These are phyloP conservation scores for Arabidopsis lyrata DNA, from an alignment of 441 rosid species.

Conservation along the genomic window DNA sequence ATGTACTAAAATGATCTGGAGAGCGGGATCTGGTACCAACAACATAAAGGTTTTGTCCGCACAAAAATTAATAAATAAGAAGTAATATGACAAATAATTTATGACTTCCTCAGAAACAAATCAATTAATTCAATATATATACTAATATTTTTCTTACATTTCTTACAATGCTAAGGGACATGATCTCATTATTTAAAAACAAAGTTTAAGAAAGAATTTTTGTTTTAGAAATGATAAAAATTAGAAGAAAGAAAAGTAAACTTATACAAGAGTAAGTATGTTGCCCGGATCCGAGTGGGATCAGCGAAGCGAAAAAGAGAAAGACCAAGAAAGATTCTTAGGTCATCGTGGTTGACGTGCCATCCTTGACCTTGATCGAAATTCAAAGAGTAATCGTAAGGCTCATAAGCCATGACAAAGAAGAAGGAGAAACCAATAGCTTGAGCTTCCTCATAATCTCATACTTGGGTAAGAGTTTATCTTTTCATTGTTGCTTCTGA, in stretches of 20 bases:
- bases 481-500: no score
- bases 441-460: slow-evolving; percentile 38
- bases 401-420: slow-evolving; percentile 39
- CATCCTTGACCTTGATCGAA: slow-evolving; percentile 45
- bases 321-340: slow-evolving; percentile 42
- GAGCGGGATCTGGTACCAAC: no score
- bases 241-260: neutral
- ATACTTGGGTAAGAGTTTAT: slow-evolving; percentile 31
- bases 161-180: neutral
- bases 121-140: no score
- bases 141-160: neutral
- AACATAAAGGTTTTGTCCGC: no score
- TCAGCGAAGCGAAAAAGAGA: slow-evolving; percentile 47
- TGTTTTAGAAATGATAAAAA: neutral
- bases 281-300: slow-evolving; percentile 31
- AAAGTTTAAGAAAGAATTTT: no score
- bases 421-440: slow-evolving; percentile 30
- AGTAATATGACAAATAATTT: no score
- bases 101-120: no score
- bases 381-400: slow-evolving; percentile 41
- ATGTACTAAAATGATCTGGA: no score
- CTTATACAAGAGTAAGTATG: slow-evolving; percentile 37
- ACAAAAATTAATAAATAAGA: no score
- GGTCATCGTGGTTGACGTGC: slow-evolving; percentile 39
- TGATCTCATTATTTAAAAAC: neutral